These are phyloP conservation scores for Lipomyces orientalis DNA, from an alignment of 805 yeast species.

Conservation along the genomic window DNA sequence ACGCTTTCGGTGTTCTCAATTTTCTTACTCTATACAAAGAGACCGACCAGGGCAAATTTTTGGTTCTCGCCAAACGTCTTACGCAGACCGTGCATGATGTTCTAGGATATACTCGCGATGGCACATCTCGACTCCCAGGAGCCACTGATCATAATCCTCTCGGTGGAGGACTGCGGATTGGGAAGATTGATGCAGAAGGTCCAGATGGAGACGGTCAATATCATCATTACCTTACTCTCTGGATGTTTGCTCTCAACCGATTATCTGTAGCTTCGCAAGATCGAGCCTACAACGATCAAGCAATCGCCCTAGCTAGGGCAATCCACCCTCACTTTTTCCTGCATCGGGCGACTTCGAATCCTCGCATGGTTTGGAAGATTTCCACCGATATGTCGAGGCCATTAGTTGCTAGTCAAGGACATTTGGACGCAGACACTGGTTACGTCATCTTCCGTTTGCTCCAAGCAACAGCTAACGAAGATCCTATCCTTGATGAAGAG, in stretches of 20 bases:
- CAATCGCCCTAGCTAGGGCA: constrained; percentile 12
- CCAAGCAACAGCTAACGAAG: constrained; percentile 11
- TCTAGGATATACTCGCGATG: constrained; percentile 11
- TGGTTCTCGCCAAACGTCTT: constrained; percentile 10
- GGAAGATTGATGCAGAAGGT: constrained; percentile 11
- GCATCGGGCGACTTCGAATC: constrained; percentile 6
- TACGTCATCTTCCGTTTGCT: constrained; percentile 13
- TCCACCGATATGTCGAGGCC: constrained; percentile 17
- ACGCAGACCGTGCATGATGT: constrained; percentile 13
- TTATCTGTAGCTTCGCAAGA: constrained; percentile 8
- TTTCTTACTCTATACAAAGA: constrained; percentile 13
- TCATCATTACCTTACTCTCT: constrained; percentile 16
- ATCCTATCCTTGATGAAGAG: constrained; percentile 12
- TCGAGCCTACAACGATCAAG: constrained; percentile 13
- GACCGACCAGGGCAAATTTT: constrained; percentile 9
- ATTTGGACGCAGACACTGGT: constrained; percentile 11
- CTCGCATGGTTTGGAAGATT: constrained; percentile 14
- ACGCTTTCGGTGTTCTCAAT: constrained; percentile 14
- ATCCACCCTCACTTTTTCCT: constrained; percentile 15
- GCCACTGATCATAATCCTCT: constrained; percentile 9
- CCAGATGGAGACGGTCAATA: constrained; percentile 15
- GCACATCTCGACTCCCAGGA: constrained; percentile 15
- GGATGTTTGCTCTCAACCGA: constrained; percentile 17
- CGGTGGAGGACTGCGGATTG: constrained; percentile 13
- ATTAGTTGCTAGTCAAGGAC: constrained; percentile 14